Percentiles rank a stretch among this genome's conserved stretches.
phyloP scores from a whole-genome alignment of 257 asterid species.

The Cinchona pubescens region DNA sequence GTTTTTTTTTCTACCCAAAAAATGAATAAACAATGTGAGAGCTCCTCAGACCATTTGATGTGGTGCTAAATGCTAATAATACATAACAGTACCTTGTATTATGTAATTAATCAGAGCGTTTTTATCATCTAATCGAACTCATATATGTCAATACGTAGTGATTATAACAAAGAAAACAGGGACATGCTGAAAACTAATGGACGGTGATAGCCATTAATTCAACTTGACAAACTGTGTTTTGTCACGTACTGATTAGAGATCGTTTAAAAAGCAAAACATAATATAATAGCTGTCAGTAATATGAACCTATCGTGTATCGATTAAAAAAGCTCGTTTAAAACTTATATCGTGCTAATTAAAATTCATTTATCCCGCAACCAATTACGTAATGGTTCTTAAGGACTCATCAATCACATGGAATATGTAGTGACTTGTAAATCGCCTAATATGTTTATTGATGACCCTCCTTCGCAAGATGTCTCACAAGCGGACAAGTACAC shows the following conservation, averaged over 20 bases:
- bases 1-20: too few species aligned
- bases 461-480: background rate
- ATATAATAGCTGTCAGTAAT: too few species aligned
- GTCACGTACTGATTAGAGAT: background rate
- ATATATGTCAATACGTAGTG: background rate
- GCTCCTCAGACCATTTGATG: background rate
- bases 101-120: background rate
- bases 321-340: too few species aligned
- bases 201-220: background rate
- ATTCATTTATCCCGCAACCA: background rate
- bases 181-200: background rate
- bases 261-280: background rate
- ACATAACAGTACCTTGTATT: background rate
- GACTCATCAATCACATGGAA: background rate
- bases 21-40: too few species aligned
- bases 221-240: background rate
- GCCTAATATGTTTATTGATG: background rate
- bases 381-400: background rate
- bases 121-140: background rate
- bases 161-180: background rate
- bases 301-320: background rate
- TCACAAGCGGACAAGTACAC: background rate
- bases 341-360: background rate
- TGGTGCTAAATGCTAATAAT: too few species aligned
- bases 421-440: background rate